Percentiles rank a stretch among this genome's conserved stretches.
phyloP scores from a whole-genome alignment of 1,284 basidiomycete species.

The Phaffia rhodozyma region DNA sequence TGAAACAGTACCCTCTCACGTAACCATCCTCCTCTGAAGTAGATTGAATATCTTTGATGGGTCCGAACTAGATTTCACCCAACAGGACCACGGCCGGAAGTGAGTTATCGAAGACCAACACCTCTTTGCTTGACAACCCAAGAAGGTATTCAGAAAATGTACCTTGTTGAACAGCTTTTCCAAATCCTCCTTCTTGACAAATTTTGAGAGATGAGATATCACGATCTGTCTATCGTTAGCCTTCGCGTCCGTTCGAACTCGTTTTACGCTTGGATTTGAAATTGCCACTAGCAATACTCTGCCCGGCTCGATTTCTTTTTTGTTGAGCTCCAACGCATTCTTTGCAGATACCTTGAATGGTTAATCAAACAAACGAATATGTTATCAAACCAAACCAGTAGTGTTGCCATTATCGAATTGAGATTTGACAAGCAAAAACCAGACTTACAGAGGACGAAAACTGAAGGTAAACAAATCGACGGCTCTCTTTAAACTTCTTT shows the following conservation, averaged over 20 bases:
- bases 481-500: slow-evolving; percentile 79
- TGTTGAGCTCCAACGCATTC: slow-evolving; percentile 63
- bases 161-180: slow-evolving; percentile 63
- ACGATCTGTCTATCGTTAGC: slow-evolving; percentile 73
- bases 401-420: not conserved
- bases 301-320: slow-evolving; percentile 55
- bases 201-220: slow-evolving; percentile 67
- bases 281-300: slow-evolving; percentile 65
- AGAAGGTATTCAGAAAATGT: slow-evolving; percentile 21
- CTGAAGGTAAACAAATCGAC: slow-evolving; percentile 92
- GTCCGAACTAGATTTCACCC: slow-evolving; percentile 50
- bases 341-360: slow-evolving; percentile 55
- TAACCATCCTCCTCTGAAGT: slow-evolving; percentile 56
- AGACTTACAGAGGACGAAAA: slow-evolving; percentile 63
- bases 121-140: not conserved
- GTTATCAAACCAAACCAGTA: not conserved
- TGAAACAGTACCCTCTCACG: slow-evolving; percentile 79
- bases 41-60: slow-evolving; percentile 66
- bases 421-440: not conserved
- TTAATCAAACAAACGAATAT: not conserved
- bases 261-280: slow-evolving; percentile 79
- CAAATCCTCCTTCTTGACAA: slow-evolving; percentile 59
- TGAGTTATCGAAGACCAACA: not conserved
- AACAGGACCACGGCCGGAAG: slow-evolving; percentile 10
- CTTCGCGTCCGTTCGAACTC: slow-evolving; percentile 72